phyloP scores from a whole-genome alignment of 352 stramenopile genomes.

The Globisporangium splendens region DNA sequence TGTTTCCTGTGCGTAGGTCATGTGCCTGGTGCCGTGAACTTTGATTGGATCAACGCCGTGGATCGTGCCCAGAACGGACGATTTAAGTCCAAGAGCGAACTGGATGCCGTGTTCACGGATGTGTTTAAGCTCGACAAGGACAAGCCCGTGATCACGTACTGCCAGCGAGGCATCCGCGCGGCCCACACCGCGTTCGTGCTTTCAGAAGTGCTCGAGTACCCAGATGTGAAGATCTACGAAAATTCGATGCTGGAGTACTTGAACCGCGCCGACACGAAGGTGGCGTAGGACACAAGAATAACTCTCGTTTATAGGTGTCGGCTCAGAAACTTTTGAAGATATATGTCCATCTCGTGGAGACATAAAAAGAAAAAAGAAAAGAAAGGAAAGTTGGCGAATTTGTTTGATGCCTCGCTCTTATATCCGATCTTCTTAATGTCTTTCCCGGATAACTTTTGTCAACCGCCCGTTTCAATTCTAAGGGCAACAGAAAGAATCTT shows the following conservation, averaged over 20 bases:
- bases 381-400: too few species aligned
- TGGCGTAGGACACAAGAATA: conserved; percentile 20
- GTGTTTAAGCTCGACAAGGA: conserved; percentile 36
- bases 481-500: too few species aligned
- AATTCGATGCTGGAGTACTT: conserved; percentile 81
- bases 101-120: conserved; percentile 43
- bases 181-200: conserved; percentile 69
- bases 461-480: too few species aligned
- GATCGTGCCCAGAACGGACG: conserved; percentile 39
- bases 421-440: too few species aligned
- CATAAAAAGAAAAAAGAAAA: too few species aligned
- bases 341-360: not conserved
- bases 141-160: conserved; percentile 64
- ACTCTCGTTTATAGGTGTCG: too few species aligned
- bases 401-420: too few species aligned
- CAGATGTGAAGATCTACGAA: conserved; percentile 63
- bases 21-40: conserved; percentile 64
- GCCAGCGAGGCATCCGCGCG: conserved; percentile 64
- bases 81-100: conserved; percentile 59
- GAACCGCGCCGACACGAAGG: conserved; percentile 57
- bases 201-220: conserved; percentile 50
- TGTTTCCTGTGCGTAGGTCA: conserved; percentile 25
- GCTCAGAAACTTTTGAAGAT: too few species aligned
- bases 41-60: conserved; percentile 67
- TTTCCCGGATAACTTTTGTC: too few species aligned